Evolutionary conservation across 2,329 filamentous ascomycete genomes (phyloP), one percentile per base, ranked within the genome.

Genomic region (Aspergillus felis): DNA sequence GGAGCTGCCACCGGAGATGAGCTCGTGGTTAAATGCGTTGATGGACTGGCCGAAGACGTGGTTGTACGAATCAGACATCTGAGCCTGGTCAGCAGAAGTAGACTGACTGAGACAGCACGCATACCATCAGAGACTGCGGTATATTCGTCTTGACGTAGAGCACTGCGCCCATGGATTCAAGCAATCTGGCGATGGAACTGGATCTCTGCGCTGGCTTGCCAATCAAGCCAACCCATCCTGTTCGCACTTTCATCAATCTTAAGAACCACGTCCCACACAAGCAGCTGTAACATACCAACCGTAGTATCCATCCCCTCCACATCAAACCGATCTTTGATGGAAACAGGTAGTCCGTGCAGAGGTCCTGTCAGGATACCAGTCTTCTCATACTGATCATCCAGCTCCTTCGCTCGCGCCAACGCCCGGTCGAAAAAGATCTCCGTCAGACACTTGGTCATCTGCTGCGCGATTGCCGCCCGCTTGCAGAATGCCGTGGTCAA

Each of bases 321-420:
- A 57, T 89, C 82, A 76, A 90, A 87, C 66, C 87, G 86, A 73
- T 91, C 88, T 66, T 91, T 91, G 50, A 91, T 79, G 0, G 86
- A 84, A 49, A 80, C 71, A 1, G 73, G 71, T 14, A 78, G 61
- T 69, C 86, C 88, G 69, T 91, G 88, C 1, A 91, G 78, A 1
- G 87, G 87, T 0, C 88, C 88, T 41, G 81, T 72, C 0, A 79
- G 70, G 60, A 76, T 73, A 9, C 81, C 78, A 1, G 79, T 80
- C 32, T 64, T 64, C n/a, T 73, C 71, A 1, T 84, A 62, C 57
- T 84, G 71, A n/a, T 75, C 73, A 64, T 88, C 85, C 1, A 82
- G 72, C 2, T 71, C 64, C 38, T 68, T 69, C 0, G 84, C 85
- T 1, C 74, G 78, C 1, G 68, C 57, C 2, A 87, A 65, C 4